A percentile compares a stretch with the other conserved stretches of the same genome.
These are phyloP conservation scores for Fraxinus ornus DNA, from an alignment of 305 asterid genomes.

Conservation along the genomic window DNA sequence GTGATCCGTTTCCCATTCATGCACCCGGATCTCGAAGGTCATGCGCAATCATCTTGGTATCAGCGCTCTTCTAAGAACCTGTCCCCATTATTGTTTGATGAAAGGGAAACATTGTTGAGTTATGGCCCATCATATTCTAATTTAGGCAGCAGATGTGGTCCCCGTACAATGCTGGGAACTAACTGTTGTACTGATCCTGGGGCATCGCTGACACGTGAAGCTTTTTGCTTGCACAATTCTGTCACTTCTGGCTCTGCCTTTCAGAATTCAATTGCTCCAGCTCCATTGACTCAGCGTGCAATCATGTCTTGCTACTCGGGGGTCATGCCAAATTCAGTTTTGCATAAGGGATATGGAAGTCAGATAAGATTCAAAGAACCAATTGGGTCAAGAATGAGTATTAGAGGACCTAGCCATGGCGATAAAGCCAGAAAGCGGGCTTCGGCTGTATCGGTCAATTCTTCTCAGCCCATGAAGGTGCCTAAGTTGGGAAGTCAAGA, in stretches of 20 bases:
- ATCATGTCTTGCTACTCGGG: constrained; percentile 35
- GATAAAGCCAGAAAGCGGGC: constrained; percentile 38
- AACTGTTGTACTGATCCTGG: constrained; percentile 31
- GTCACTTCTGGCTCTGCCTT: constrained; percentile 25
- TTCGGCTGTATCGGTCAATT: constrained; percentile 29
- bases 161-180: constrained; percentile 28
- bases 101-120: constrained; percentile 28
- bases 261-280: constrained; percentile 28
- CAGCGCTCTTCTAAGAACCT: constrained; percentile 34
- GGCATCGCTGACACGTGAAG: constrained; percentile 27
- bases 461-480: constrained; percentile 33
- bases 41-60: constrained; percentile 35
- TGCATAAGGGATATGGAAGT: constrained; percentile 29
- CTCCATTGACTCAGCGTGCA: constrained; percentile 24
- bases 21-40: constrained; percentile 40
- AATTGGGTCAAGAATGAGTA: constrained; percentile 31
- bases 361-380: constrained; percentile 27
- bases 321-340: constrained; percentile 23
- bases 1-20: constrained; percentile 50
- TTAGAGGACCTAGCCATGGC: constrained; percentile 30
- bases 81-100: constrained; percentile 31
- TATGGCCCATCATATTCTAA: constrained; percentile 25
- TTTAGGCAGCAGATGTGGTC: constrained; percentile 27
- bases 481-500: constrained; percentile 35
- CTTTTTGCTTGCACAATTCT: constrained; percentile 23